Conservation (phyloP, 345 rosid species). For the Aurinia saxatilis region DNA sequence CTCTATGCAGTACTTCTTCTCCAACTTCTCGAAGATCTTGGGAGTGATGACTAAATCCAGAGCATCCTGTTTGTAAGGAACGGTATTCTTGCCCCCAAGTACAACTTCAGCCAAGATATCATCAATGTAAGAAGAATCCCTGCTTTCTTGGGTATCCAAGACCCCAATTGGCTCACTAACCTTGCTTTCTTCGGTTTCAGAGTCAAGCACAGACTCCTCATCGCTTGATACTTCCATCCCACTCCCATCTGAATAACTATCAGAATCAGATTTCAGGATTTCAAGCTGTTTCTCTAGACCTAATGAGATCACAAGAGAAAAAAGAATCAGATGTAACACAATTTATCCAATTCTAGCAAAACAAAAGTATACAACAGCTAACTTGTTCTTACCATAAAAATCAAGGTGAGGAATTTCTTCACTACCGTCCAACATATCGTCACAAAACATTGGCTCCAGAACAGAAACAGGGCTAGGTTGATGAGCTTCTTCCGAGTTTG, state of each 20-base stretch:
- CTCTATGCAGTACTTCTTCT: slow-evolving; percentile 65
- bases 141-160: slow-evolving; percentile 35
- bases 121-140: slow-evolving; percentile 58
- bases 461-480: slow-evolving; percentile 89
- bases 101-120: slow-evolving; percentile 62
- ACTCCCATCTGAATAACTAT: slow-evolving; percentile 41
- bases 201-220: slow-evolving; percentile 28
- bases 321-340: background rate
- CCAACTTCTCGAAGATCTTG: slow-evolving; percentile 53
- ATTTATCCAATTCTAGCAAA: background rate
- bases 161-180: slow-evolving; percentile 20
- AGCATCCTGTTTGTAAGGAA: slow-evolving; percentile 21
- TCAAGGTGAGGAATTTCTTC: slow-evolving; percentile 27
- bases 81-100: slow-evolving; percentile 20
- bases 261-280: slow-evolving; percentile 48
- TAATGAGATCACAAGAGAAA: slow-evolving; percentile 9
- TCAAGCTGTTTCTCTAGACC: slow-evolving; percentile 45
- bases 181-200: slow-evolving; percentile 29
- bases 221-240: slow-evolving; percentile 59
- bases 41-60: slow-evolving; percentile 33
- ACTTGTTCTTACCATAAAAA: slow-evolving; percentile 34
- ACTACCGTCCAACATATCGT: slow-evolving; percentile 25
- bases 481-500: slow-evolving; percentile 42
- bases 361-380: background rate
- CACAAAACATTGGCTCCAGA: slow-evolving; percentile 39